Conservation (phyloP, 2,329 filamentous ascomycete genomes). For the Cryphonectria carpinicola region DNA sequence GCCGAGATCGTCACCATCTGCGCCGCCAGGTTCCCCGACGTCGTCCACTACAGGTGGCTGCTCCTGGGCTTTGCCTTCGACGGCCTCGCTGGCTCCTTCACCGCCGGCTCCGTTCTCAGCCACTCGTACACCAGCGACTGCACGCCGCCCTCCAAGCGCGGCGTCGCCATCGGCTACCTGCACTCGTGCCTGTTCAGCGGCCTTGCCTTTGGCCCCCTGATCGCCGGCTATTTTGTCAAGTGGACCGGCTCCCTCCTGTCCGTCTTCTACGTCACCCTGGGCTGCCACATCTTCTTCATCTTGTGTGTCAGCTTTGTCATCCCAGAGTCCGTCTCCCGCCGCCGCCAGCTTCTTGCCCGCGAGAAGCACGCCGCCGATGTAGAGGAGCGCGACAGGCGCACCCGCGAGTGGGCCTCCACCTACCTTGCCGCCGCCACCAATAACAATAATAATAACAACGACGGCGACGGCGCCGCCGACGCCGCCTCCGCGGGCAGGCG, state of each 20-base stretch:
- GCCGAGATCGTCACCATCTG: slow-evolving; percentile 79
- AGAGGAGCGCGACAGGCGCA: slow-evolving; percentile 42
- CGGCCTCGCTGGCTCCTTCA: slow-evolving; percentile 87
- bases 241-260: slow-evolving; percentile 73
- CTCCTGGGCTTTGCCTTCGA: slow-evolving; percentile 78
- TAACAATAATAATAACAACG: slow-evolving; percentile 4
- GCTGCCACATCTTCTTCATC: slow-evolving; percentile 74
- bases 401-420: slow-evolving; percentile 25
- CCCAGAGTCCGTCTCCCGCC: slow-evolving; percentile 82
- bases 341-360: slow-evolving; percentile 70
- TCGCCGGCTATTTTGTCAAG: slow-evolving; percentile 80
- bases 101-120: slow-evolving; percentile 73
- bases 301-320: slow-evolving; percentile 71
- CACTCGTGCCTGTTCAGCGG: slow-evolving; percentile 88
- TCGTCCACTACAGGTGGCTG: slow-evolving; percentile 76
- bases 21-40: slow-evolving; percentile 74
- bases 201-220: slow-evolving; percentile 82
- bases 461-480: too few relatives aligned
- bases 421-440: slow-evolving; percentile 31
- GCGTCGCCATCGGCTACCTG: slow-evolving; percentile 85
- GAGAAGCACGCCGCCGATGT: slow-evolving; percentile 63
- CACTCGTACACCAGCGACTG: slow-evolving; percentile 92
- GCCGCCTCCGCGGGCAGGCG: background rate
- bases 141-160: slow-evolving; percentile 76
- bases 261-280: slow-evolving; percentile 83